Conservation (phyloP, 1,139 yeast species). For the Pichia sp. region DNA sequence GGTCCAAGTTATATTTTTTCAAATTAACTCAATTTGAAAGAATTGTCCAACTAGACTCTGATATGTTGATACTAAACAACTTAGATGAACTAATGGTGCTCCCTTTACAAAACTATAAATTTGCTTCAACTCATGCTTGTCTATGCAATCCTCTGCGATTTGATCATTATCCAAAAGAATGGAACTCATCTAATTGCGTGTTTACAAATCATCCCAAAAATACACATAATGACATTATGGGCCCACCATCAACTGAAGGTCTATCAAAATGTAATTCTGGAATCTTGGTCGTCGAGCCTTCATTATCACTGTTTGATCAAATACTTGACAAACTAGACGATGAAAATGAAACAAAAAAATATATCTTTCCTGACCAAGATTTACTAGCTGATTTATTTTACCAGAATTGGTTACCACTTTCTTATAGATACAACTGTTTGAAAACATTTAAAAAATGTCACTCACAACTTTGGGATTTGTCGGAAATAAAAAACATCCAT, state of each 20-base stretch:
- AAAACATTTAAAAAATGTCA: constrained; percentile 43
- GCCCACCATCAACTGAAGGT: constrained; percentile 38
- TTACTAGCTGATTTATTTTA: constrained; percentile 44
- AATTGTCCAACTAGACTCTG: constrained; percentile 48
- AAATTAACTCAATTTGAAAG: constrained; percentile 41
- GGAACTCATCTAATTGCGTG: constrained; percentile 45
- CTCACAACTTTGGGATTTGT: constrained; percentile 38
- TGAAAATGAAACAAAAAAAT: constrained; percentile 32
- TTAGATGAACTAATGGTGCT: constrained; percentile 52
- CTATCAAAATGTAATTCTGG: constrained; percentile 50
- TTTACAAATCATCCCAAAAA: constrained; percentile 18
- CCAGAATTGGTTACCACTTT: constrained; percentile 42
- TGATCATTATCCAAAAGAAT: constrained; percentile 45
- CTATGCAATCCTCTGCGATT: constrained; percentile 49
- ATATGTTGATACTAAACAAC: constrained; percentile 46
- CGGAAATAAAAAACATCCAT: constrained; percentile 46
- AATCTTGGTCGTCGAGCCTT: constrained; percentile 42
- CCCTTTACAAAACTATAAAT: constrained; percentile 30
- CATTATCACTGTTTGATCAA: constrained; percentile 29
- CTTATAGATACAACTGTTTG: constrained; percentile 47
- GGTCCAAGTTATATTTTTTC: constrained; percentile 52
- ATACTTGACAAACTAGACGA: constrained; percentile 34
- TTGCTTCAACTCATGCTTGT: constrained; percentile 57
- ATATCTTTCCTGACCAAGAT: constrained; percentile 54
- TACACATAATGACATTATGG: constrained; percentile 23